Evolutionary conservation across 805 yeast species (phyloP), one percentile per base, ranked within the genome.

Genomic region (Candida tammaniensis): DNA sequence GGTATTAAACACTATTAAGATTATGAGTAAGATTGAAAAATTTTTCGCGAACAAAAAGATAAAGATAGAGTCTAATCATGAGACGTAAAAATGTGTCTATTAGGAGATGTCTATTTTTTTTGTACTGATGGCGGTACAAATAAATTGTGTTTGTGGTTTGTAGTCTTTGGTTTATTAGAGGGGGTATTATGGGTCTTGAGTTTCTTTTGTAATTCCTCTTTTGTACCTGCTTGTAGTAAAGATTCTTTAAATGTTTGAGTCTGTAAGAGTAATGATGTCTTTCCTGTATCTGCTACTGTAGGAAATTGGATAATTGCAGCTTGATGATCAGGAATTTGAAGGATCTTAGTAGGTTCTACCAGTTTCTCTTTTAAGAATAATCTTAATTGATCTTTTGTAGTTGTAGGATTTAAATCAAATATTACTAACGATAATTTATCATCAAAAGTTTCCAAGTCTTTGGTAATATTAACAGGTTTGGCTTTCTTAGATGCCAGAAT

Each of bases 351-450:
- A 11, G 26, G 18, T 6, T 24, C n/a, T 12, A 25, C 23, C 7
- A 31, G 24, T 12, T 30, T 30, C 7, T 35, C 36, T 18, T 22
- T 23, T 3, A 40, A 10, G 20, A 35, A 43, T 2, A 49, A 1
- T 65, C 58, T 0, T 78, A 82, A 8, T 57, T 59, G 8, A 2
- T 60, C 44, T 27, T 31, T 40, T 2, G 43, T 38, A n/a, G 41
- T 18, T 7, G 40, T 35, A 1, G 37, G 9, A 8, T 30, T 37
- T 2, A 43, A 15, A 4, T 39, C 42, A 11, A 27, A 25, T 9
- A 40, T n/a, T 2, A 31, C 39, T n/a, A 40, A 15, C 1, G 41
- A 30, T 12, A 27, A 36, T 5, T 32, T 32, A 4, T 51, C 54
- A 11, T 50, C 44, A 20, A 54, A 55, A 8, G 16, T 9, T 13